Base-by-base conservation (phyloP, 2,329 filamentous ascomycete genomes). In the Teratosphaeria zuluensis region DNA sequence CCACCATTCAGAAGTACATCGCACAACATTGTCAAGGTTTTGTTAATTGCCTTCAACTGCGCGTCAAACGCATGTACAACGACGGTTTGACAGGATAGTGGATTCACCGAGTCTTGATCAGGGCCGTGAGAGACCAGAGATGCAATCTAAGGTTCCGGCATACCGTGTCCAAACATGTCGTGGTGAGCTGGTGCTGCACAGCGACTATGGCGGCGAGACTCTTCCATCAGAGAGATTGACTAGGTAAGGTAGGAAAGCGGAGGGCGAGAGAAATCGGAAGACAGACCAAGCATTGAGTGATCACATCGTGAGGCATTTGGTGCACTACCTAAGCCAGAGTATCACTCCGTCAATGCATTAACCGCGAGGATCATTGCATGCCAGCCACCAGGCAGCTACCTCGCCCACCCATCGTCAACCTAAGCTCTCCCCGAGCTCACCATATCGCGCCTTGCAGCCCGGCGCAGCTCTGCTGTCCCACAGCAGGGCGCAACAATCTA, bases 251-350 rank as follows among this genome's bases (percentile, higher is more conserved):
- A 42, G 11, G 5, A 4, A 38, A 48, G n/a, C 42, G 42, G 16
- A 48, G 16, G 19, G 42, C 9, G 5, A 19, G n/a, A 16, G 19
- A 5, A 16, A 42, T 12, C 21, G 19, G 16, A n/a, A 48, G 5
- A 21, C 42, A 48, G 16, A 48, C 1, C 42, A 14, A 31, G 51
- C 16, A n/a, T 31, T 53, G 21, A 42, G 51, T 53, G 55, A 57
- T 57, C 46, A 53, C 31, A 53, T 32, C 33, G n/a, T n/a, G 28
- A 16, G 55, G 55, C 55, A 74, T 77, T 59, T 55, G 56, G 59
- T 58, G 59, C 56, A 61, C 56, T 60, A 61, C 56, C 56, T 58
- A 54, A 55, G 59, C 59, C 55, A 57, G 33, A 28, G 28, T 24
- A 12, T 19, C 33, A 46, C 33, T 58, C n/a, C 28, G 9, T 7